Evolutionary conservation across 2,329 filamentous ascomycete species (phyloP).

Genomic region (Colletotrichum sp.): DNA sequence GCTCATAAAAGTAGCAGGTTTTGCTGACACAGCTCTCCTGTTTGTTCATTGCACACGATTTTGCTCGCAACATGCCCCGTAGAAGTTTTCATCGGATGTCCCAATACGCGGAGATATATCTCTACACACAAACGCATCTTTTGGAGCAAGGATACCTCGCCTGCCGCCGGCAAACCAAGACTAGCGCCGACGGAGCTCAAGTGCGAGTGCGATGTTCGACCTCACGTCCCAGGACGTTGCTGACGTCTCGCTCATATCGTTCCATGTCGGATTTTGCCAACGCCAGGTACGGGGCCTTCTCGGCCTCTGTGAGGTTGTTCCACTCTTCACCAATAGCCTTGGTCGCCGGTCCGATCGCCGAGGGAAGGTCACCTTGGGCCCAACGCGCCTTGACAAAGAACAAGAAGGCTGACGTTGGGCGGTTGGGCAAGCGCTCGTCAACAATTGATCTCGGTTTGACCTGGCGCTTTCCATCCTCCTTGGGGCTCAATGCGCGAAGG

Average conservation of each 20-base stretch:
- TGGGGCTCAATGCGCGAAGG: conserved; percentile 33
- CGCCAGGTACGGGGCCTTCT: conserved; percentile 47
- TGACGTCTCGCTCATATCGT: conserved; percentile 35
- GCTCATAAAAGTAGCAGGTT: neutral
- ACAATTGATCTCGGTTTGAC: conserved; percentile 36
- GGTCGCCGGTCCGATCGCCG: conserved; percentile 22
- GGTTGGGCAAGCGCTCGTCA: conserved; percentile 55
- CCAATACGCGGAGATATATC: neutral
- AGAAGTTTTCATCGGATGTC: neutral
- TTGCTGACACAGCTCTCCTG: neutral
- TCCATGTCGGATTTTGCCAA: conserved; percentile 30
- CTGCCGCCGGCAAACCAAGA: neutral
- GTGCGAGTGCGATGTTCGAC: neutral
- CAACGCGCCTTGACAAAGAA: conserved; percentile 45
- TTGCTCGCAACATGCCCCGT: neutral
- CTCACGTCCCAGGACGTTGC: conserved; percentile 23
- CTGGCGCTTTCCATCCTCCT: neutral
- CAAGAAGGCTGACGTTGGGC: conserved; percentile 33
- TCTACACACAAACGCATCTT: neutral
- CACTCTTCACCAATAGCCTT: conserved; percentile 41
- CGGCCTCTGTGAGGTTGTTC: conserved; percentile 43
- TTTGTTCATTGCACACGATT: neutral
- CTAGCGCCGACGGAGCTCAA: neutral
- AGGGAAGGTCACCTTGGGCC: conserved; percentile 29
- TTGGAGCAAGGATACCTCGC: neutral